These are phyloP conservation scores for Lichtheimia ornata DNA, from an alignment of 371 early-diverging fungal species.

Conservation along the genomic window DNA sequence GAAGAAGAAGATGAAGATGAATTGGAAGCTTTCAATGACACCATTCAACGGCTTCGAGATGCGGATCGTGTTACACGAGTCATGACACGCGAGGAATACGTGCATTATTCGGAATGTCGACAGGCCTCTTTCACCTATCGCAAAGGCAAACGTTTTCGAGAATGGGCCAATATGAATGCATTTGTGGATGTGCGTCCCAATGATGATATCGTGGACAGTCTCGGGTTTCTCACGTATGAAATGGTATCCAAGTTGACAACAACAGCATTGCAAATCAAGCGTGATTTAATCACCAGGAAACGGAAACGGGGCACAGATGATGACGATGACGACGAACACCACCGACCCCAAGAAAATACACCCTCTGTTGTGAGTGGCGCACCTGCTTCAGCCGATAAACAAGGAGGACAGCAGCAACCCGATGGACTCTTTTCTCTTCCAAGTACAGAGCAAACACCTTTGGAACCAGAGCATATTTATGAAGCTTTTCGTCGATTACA, in stretches of 20 bases:
- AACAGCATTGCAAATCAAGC: constrained; percentile 73
- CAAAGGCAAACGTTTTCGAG: constrained; percentile 92
- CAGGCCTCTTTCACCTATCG: constrained; percentile 97
- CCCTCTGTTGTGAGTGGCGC: background rate
- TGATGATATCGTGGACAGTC: constrained; percentile 94
- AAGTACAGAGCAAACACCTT: constrained; percentile 76
- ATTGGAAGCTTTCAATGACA: constrained; percentile 85
- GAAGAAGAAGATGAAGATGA: constrained; percentile 85
- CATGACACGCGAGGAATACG: constrained; percentile 98
- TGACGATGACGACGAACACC: constrained; percentile 21
- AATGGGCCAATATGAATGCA: constrained; percentile 91
- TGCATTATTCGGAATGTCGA: constrained; percentile 97
- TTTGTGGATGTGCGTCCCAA: constrained; percentile 88
- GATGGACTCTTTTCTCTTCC: constrained; percentile 78
- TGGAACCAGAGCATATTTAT: constrained; percentile 84
- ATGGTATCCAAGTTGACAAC: constrained; percentile 93
- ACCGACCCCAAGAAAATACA: background rate
- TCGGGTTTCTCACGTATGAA: constrained; percentile 97
- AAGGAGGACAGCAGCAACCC: constrained; percentile 30
- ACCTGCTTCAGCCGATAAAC: constrained; percentile 7
- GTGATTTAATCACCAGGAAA: constrained; percentile 28
- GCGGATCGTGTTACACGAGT: constrained; percentile 92
- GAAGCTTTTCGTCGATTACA: constrained; percentile 89
- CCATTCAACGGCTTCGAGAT: constrained; percentile 73
- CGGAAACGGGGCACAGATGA: constrained; percentile 49